phyloP scores from a whole-genome alignment of 2,329 filamentous ascomycete genomes.

The Fusarium tjaetaba region DNA sequence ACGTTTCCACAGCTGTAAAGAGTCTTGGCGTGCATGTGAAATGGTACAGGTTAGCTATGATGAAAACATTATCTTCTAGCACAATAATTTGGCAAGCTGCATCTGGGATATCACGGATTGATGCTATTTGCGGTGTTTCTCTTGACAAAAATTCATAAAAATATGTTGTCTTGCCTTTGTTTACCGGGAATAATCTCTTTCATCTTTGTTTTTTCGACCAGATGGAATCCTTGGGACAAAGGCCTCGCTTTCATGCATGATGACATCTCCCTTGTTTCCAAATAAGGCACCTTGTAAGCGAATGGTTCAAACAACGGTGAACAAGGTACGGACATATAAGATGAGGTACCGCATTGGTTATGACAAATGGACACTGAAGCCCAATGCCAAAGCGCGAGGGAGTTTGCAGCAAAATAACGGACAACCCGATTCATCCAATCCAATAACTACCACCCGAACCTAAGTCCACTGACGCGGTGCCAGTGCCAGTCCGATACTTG shows the following conservation, averaged over 20 bases:
- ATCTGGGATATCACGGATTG: not conserved
- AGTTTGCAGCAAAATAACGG: conserved; percentile 10
- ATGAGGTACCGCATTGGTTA: not conserved
- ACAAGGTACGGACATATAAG: not conserved
- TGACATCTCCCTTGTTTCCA: conserved; percentile 12
- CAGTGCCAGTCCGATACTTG: not conserved
- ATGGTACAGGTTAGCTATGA: conserved; percentile 1
- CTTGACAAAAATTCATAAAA: not conserved
- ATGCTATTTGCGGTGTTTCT: not conserved
- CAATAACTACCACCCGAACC: not conserved
- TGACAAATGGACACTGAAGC: not conserved
- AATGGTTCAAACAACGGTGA: not conserved
- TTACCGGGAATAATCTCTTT: not conserved
- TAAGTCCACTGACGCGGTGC: not conserved
- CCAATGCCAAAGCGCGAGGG: not conserved
- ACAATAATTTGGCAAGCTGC: not conserved
- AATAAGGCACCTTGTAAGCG: not conserved
- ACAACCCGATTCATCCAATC: conserved; percentile 1
- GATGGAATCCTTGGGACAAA: conserved; percentile 17
- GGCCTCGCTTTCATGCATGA: conserved; percentile 27
- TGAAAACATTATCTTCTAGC: not conserved
- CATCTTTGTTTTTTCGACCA: not conserved
- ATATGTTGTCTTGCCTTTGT: not conserved
- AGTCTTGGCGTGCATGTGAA: not conserved
- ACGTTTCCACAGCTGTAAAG: not conserved